Evolutionary conservation across 495 filamentous ascomycete species (phyloP).

Genomic region (Pyrenula massariospora): DNA sequence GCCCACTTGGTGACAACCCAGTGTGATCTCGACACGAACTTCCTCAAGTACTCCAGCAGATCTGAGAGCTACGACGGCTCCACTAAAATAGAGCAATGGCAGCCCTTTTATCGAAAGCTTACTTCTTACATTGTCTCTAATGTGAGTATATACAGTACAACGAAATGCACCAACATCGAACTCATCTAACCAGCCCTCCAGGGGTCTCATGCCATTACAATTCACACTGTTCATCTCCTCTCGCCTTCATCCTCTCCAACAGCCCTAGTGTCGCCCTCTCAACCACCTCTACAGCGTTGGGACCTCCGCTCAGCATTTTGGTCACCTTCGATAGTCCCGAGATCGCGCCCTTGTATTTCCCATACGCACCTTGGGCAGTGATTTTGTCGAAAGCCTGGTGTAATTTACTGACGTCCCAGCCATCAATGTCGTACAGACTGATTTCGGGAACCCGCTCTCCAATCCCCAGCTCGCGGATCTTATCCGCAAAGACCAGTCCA

Average conservation of each 20-base stretch:
- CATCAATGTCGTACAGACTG: background rate
- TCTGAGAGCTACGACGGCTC: too few species aligned
- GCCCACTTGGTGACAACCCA: too few species aligned
- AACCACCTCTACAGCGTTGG: background rate
- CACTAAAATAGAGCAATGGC: too few species aligned
- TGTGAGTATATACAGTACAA: too few species aligned
- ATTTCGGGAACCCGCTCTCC: background rate
- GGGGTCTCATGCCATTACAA: too few species aligned
- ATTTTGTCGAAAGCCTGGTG: background rate
- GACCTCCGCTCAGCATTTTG: background rate
- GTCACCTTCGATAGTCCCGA: background rate
- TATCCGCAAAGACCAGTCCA: background rate
- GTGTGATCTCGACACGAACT: too few species aligned
- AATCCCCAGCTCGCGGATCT: background rate
- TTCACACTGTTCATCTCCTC: too few species aligned
- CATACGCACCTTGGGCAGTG: background rate
- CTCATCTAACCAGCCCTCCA: too few species aligned
- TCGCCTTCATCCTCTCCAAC: background rate
- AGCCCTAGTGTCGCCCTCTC: background rate
- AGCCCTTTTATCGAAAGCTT: too few species aligned
- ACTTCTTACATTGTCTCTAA: too few species aligned
- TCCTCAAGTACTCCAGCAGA: too few species aligned
- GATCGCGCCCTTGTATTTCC: background rate
- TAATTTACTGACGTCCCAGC: background rate
- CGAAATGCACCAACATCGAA: too few species aligned